phyloP scores from a whole-genome alignment of 768 basidiomycete species.

The Boletus rubroflammeus region DNA sequence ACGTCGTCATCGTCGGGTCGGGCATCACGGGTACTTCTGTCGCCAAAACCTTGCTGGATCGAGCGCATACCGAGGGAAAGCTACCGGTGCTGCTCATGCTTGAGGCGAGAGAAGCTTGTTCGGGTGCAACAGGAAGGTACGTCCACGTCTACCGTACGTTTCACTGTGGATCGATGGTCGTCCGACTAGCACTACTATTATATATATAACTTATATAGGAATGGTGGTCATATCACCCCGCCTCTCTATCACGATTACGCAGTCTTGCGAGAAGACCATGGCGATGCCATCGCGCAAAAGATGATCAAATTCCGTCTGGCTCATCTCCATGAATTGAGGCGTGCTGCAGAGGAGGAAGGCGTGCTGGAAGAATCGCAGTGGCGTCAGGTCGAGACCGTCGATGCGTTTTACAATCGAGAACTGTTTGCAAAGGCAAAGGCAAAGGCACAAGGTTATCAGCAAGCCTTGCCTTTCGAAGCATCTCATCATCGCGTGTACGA shows the following conservation, averaged over 20 bases:
- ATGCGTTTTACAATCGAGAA: conserved; percentile 47
- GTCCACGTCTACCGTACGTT: conserved; percentile 11
- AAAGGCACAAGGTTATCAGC: conserved; percentile 42
- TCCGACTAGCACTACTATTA: not conserved
- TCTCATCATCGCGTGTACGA: conserved; percentile 30
- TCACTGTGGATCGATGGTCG: too few species aligned
- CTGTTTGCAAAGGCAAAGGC: conserved; percentile 42
- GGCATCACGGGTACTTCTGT: conserved; percentile 70
- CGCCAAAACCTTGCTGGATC: conserved; percentile 50
- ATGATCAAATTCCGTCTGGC: conserved; percentile 60
- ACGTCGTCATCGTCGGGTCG: conserved; percentile 72
- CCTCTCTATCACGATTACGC: conserved; percentile 57
- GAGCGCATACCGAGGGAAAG: conserved; percentile 23
- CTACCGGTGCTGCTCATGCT: conserved; percentile 60
- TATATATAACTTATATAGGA: conserved; percentile 49
- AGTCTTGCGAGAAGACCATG: conserved; percentile 43
- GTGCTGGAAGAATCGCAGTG: conserved; percentile 52
- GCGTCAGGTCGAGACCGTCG: conserved; percentile 54
- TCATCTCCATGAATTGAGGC: conserved; percentile 48
- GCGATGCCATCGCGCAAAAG: conserved; percentile 43
- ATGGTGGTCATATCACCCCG: conserved; percentile 68
- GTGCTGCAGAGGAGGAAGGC: conserved; percentile 51
- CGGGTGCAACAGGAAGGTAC: conserved; percentile 72
- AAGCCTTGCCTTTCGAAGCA: conserved; percentile 50
- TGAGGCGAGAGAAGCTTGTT: conserved; percentile 76